Evolutionary conservation across 2,329 filamentous ascomycete genomes (phyloP).

Genomic region (Fusarium sp.): DNA sequence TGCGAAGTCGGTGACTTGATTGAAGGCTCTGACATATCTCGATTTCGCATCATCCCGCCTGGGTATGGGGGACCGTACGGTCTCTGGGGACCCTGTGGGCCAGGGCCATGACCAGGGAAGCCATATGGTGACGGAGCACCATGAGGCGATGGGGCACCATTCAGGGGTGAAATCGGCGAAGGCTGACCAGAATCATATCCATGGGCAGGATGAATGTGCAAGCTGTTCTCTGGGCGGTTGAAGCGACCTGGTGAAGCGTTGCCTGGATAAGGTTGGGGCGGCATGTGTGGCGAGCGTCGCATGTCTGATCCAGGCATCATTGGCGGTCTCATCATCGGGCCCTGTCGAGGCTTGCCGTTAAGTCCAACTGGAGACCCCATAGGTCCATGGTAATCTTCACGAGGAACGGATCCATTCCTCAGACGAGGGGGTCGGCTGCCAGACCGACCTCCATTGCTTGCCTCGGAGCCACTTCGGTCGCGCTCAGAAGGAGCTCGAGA

Average conservation of each 20-base stretch:
- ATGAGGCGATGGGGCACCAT: conserved; percentile 28
- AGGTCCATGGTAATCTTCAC: conserved; percentile 55
- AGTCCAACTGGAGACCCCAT: conserved; percentile 40
- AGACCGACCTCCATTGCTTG: conserved; percentile 62
- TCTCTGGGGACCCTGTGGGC: conserved; percentile 32
- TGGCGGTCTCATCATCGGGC: conserved; percentile 59
- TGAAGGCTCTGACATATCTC: conserved; percentile 67
- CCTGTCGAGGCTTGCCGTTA: conserved; percentile 50
- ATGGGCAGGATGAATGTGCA: conserved; percentile 36
- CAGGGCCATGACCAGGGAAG: conserved; percentile 26
- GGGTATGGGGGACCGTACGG: conserved; percentile 28
- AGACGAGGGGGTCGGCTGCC: conserved; percentile 58
- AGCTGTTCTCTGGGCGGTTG: conserved; percentile 43
- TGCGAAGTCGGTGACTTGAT: conserved; percentile 64
- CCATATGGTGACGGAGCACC: conserved; percentile 37
- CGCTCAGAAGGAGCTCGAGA: conserved; percentile 60
- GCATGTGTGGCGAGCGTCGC: conserved; percentile 63
- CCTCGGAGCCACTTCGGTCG: conserved; percentile 69
- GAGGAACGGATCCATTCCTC: conserved; percentile 56
- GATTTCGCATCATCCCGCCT: conserved; percentile 58
- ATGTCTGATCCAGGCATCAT: conserved; percentile 64
- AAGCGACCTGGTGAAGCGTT: conserved; percentile 43
- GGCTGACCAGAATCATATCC: conserved; percentile 59
- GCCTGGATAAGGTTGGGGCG: conserved; percentile 57
- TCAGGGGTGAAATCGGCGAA: conserved; percentile 61